Conservation (phyloP, 495 filamentous ascomycete species). For the Lasiosphaeris hirsuta region DNA sequence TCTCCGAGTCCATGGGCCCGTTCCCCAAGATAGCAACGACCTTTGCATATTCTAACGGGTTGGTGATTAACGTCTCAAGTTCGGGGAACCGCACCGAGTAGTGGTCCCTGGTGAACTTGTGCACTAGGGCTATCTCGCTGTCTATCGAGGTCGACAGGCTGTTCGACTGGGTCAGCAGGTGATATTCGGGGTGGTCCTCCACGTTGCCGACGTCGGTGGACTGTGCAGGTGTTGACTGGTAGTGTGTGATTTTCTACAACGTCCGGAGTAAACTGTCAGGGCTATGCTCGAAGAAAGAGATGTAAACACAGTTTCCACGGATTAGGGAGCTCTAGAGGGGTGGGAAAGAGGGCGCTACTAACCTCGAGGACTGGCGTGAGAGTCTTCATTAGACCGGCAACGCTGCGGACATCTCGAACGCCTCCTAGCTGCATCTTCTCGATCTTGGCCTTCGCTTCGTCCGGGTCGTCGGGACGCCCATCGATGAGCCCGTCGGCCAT, state of each 20-base stretch:
- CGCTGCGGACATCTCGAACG: slow-evolving; percentile 69
- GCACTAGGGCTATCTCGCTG: slow-evolving; percentile 85
- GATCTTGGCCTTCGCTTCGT: slow-evolving; percentile 67
- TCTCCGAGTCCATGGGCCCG: slow-evolving; percentile 80
- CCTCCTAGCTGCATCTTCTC: slow-evolving; percentile 74
- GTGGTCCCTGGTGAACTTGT: slow-evolving; percentile 93
- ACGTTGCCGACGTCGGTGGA: slow-evolving; percentile 65
- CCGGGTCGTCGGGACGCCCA: slow-evolving; percentile 54
- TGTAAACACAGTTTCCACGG: slow-evolving; percentile 42
- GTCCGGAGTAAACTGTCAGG: slow-evolving; percentile 56
- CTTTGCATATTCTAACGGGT: slow-evolving; percentile 92
- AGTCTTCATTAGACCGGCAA: slow-evolving; percentile 72
- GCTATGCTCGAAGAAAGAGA: slow-evolving; percentile 42
- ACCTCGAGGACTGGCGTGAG: slow-evolving; percentile 76
- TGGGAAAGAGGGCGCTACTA: slow-evolving; percentile 37
- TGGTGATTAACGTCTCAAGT: slow-evolving; percentile 89
- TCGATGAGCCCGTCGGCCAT: slow-evolving; percentile 46
- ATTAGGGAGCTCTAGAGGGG: slow-evolving; percentile 7
- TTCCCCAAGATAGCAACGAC: slow-evolving; percentile 91
- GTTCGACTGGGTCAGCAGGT: slow-evolving; percentile 78
- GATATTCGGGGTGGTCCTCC: slow-evolving; percentile 84
- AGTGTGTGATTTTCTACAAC: slow-evolving; percentile 70
- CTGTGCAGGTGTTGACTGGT: slow-evolving; percentile 64
- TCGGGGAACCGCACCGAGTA: slow-evolving; percentile 94
- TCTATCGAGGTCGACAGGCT: slow-evolving; percentile 84